Conservation (phyloP, 495 filamentous ascomycete genomes). For the Tirmania nivea region DNA sequence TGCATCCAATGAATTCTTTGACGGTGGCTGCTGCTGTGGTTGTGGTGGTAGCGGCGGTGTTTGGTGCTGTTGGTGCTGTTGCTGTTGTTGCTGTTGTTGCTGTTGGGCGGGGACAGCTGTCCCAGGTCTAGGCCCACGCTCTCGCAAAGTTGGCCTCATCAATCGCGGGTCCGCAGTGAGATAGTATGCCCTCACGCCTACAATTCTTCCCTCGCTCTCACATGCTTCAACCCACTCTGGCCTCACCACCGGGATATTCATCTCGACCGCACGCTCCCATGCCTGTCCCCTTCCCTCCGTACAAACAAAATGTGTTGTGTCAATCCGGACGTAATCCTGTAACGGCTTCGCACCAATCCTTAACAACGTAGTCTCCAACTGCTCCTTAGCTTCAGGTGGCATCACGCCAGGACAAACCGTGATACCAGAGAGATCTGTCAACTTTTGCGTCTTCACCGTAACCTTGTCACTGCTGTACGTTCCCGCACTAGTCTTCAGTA, state of each 20-base stretch:
- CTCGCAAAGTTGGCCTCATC: slow-evolving; percentile 17
- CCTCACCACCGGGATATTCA: slow-evolving; percentile 95
- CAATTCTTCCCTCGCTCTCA: slow-evolving; percentile 77
- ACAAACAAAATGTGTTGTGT: slow-evolving; percentile 97
- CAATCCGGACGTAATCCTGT: slow-evolving; percentile 76
- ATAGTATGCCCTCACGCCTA: slow-evolving; percentile 89
- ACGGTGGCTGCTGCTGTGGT: slow-evolving; percentile 7
- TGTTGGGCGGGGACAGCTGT: slow-evolving; percentile 11
- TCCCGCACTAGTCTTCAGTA: slow-evolving; percentile 77
- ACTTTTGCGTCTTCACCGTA: slow-evolving; percentile 80
- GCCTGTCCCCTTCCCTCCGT: slow-evolving; percentile 74
- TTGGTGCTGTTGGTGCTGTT: slow-evolving; percentile 12
- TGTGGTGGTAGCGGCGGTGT: neutral
- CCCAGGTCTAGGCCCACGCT: neutral
- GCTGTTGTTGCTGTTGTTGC: slow-evolving; percentile 11
- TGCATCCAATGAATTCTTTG: neutral
- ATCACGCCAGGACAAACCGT: slow-evolving; percentile 84
- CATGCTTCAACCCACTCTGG: slow-evolving; percentile 95
- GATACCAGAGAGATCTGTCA: slow-evolving; percentile 93
- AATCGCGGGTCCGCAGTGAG: slow-evolving; percentile 49
- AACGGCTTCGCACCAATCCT: slow-evolving; percentile 72
- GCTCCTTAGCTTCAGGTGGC: slow-evolving; percentile 50
- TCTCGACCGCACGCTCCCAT: slow-evolving; percentile 92
- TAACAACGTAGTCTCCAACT: slow-evolving; percentile 50
- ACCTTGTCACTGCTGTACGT: slow-evolving; percentile 66